Evolutionary conservation across 441 rosid species (phyloP).

Genomic region (Eugenia klotzschiana): DNA sequence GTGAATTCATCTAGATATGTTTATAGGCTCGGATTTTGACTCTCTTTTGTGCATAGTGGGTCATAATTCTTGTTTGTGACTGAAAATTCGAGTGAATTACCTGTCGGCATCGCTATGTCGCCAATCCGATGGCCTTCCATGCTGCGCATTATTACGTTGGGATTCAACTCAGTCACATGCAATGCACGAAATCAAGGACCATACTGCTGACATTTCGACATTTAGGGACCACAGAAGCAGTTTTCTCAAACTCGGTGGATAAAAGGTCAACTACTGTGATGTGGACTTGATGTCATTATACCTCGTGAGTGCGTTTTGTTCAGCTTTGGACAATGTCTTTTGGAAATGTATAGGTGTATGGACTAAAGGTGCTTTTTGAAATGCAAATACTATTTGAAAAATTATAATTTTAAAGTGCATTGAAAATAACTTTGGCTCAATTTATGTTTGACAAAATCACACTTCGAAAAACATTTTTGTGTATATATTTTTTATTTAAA

Average conservation of each 20-base stretch:
- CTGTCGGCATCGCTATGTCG: not conserved
- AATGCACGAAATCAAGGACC: not conserved
- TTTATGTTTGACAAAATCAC: no score
- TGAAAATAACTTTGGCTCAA: no score
- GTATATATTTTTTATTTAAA: no score
- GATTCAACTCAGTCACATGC: not conserved
- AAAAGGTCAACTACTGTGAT: not conserved
- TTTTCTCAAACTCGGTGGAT: not conserved
- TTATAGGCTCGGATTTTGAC: no score
- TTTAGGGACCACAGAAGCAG: not conserved
- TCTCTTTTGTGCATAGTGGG: not conserved
- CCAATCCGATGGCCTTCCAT: not conserved
- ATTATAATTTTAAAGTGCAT: no score
- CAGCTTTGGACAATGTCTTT: no score
- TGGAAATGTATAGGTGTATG: no score
- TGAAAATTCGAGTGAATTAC: not conserved
- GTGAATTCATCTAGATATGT: no score
- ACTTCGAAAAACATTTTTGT: no score
- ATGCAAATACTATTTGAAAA: no score
- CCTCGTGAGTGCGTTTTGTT: no score
- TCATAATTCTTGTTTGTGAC: not conserved
- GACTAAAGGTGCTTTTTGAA: no score
- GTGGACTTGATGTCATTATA: not conserved
- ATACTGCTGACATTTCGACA: not conserved
- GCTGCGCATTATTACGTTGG: not conserved